Conservation (phyloP, 2,329 filamentous ascomycete species). For the Trichoderma sp. region DNA sequence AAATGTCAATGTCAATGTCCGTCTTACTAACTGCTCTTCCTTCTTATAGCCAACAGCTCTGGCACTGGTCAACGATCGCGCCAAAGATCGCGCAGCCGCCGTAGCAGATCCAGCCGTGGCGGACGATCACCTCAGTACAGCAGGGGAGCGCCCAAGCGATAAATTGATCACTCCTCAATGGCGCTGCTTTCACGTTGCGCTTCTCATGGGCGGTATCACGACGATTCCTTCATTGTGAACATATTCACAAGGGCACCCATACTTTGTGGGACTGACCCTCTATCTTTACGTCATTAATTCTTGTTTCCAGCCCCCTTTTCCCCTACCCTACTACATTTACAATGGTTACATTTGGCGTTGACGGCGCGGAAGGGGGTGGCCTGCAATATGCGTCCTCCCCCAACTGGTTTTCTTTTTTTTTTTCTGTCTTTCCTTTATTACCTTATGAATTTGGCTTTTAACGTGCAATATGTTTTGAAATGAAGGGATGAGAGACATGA, state of each 20-base stretch:
- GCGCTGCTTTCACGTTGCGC: neutral
- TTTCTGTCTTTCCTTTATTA: neutral
- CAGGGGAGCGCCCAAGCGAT: slow-evolving; percentile 26
- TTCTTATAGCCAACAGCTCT: slow-evolving; percentile 39
- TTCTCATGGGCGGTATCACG: neutral
- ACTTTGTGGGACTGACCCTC: neutral
- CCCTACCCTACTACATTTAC: neutral
- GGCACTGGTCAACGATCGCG: slow-evolving; percentile 45
- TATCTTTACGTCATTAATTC: neutral
- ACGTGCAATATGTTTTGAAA: slow-evolving; percentile 4
- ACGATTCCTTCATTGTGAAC: slow-evolving; percentile 4
- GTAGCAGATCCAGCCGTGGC: slow-evolving; percentile 33
- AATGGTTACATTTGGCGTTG: slow-evolving; percentile 14
- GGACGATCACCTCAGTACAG: slow-evolving; percentile 35
- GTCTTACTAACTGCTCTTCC: slow-evolving; percentile 24
- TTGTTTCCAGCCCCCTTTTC: neutral
- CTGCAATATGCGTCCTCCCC: neutral
- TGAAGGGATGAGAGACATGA: slow-evolving; percentile 3
- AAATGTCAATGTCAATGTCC: neutral
- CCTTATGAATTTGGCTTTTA: neutral
- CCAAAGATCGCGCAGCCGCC: slow-evolving; percentile 35
- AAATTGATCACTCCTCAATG: slow-evolving; percentile 12
- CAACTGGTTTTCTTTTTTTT: neutral
- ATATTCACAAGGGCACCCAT: slow-evolving; percentile 3
- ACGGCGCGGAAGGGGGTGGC: neutral